Conservation (phyloP, 306 rosid species). For the Coriaria nepalensis region DNA sequence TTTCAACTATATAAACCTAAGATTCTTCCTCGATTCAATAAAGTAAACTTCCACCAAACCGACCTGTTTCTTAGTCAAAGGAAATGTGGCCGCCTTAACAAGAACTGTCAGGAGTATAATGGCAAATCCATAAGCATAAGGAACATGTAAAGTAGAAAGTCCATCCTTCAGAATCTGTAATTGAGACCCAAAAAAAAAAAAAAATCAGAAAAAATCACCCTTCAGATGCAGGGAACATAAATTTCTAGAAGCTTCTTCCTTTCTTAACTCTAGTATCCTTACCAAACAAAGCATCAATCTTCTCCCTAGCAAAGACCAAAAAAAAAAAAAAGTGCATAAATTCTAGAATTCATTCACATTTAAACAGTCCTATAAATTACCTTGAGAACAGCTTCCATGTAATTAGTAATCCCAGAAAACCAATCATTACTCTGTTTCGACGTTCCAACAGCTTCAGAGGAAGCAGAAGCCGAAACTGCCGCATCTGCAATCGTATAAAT, state of each 20-base stretch:
- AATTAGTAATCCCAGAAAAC: slow-evolving; percentile 78
- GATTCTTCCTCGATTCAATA: background rate
- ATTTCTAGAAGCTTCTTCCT: no score
- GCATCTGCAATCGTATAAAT: slow-evolving; percentile 83
- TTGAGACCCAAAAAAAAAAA: background rate
- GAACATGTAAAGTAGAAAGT: slow-evolving; percentile 64
- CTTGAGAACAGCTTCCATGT: slow-evolving; percentile 70
- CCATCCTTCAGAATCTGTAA: slow-evolving; percentile 78
- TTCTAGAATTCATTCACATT: no score
- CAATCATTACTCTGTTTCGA: slow-evolving; percentile 66
- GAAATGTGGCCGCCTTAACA: slow-evolving; percentile 79
- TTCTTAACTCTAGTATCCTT: no score
- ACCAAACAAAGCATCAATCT: no score
- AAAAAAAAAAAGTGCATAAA: no score
- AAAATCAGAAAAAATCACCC: no score
- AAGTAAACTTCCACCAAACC: slow-evolving; percentile 1
- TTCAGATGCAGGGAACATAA: no score
- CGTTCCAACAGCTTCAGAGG: slow-evolving; percentile 34
- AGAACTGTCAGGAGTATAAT: slow-evolving; percentile 78
- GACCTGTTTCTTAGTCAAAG: slow-evolving; percentile 82
- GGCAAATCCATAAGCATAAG: slow-evolving; percentile 92
- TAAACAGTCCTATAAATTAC: slow-evolving; percentile 16
- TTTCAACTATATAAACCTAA: no score
- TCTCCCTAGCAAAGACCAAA: no score
- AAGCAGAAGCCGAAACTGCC: slow-evolving; percentile 39